Evolutionary conservation across 1,139 yeast species (phyloP).

Genomic region (Magnusiomyces suaveolens): DNA sequence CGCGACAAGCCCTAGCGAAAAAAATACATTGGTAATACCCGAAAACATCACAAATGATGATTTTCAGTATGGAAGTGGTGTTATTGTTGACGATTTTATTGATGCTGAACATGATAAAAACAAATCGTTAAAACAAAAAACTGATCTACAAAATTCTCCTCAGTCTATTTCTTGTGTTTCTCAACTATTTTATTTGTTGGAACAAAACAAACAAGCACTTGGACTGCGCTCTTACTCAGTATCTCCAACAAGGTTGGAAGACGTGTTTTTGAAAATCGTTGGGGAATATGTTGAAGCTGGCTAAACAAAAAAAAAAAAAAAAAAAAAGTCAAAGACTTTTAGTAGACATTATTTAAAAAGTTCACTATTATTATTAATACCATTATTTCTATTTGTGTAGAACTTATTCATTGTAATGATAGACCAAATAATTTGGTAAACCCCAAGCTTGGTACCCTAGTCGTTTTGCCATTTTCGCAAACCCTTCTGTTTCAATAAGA

Average conservation of each 20-base stretch:
- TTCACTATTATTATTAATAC: no score
- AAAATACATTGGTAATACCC: no score
- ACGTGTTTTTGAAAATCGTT: constrained; percentile 30
- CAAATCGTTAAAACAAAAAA: background rate
- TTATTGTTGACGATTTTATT: no score
- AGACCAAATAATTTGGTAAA: constrained; percentile 86
- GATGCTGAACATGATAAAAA: background rate
- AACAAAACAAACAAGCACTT: constrained; percentile 20
- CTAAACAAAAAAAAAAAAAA: no score
- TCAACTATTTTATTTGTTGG: constrained; percentile 25
- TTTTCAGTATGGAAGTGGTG: no score
- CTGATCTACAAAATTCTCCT: background rate
- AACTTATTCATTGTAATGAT: constrained; percentile 39
- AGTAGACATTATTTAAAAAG: no score
- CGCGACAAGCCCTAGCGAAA: background rate
- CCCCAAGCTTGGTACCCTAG: constrained; percentile 87
- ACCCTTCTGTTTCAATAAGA: constrained; percentile 94
- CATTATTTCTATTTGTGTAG: no score
- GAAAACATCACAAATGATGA: background rate
- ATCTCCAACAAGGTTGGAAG: constrained; percentile 29
- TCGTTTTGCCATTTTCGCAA: constrained; percentile 95
- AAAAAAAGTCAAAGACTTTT: no score
- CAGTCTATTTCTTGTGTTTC: constrained; percentile 12
- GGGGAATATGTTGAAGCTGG: constrained; percentile 19
- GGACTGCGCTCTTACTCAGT: constrained; percentile 29